Evolutionary conservation across 768 basidiomycete genomes (phyloP), one percentile per base, ranked within the genome.

Genomic region (Roridomyces roridus): DNA sequence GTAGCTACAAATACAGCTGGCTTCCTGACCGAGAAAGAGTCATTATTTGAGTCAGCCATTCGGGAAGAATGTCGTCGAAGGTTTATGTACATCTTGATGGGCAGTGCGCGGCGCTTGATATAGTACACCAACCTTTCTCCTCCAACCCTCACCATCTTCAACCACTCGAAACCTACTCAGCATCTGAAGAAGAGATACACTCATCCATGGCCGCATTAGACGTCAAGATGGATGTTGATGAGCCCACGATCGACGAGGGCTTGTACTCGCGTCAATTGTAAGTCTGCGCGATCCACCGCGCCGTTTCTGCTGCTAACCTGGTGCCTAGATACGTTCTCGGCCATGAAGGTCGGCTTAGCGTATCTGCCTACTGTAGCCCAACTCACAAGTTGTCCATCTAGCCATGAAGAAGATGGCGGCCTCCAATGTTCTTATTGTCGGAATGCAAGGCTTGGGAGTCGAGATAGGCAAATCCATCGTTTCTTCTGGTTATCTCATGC

Each of bases 321-420:
- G 53, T 62, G 39, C 43, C 55, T 57, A 92, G 94, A 64, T 98
- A 98, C 72, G 96, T 98, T 10, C 85, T 98, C 24, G 96, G 96
- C 26, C 94, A 98, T 72, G 96, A 98, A 84, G 96, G 96, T 93
- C 62, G 61, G 71, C 46, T 51, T 18, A 55, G 23, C 28, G 24
- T 25, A 42, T 20, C 17, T 29, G 46, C 49, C 40, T 18, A 5
- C 11, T 31, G 50, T 34, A 20, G 37, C 18, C 12, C 36, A n/a
- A 17, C 25, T 63, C 15, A 62, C 47, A 25, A 60, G 42, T n/a
- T n/a, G n/a, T 39, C 28, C 34, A n/a, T 41, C 24, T 64, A 98
- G 96, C 96, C 41, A 98, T 98, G 97, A 97, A 97, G 82, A 89
- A 88, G 69, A 98, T 99, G 97, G 96, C 97, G 7, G 80, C 85